phyloP scores from a whole-genome alignment of 345 rosid species.

The Trapa bicornis region DNA sequence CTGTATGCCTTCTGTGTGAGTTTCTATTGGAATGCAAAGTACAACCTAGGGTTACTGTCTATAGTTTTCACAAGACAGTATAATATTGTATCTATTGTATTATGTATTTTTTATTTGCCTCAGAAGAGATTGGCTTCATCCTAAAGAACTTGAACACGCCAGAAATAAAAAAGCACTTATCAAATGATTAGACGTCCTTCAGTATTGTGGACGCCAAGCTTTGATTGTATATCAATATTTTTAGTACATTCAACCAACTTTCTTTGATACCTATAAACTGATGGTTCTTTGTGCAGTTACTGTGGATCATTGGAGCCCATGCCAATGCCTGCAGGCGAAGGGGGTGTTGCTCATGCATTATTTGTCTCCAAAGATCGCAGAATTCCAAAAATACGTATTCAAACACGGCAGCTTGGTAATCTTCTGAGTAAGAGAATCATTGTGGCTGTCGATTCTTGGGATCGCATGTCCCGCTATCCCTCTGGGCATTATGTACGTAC shows the following conservation, averaged over 20 bases:
- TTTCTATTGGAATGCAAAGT: background rate
- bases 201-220: background rate
- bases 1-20: background rate
- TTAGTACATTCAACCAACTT: background rate
- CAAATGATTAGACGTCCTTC: background rate
- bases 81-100: too few species aligned
- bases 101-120: background rate
- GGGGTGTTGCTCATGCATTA: conserved; percentile 64
- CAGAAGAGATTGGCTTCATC: background rate
- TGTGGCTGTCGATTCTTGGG: conserved; percentile 98
- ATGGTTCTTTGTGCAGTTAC: conserved; percentile 45
- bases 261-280: background rate
- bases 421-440: conserved; percentile 85
- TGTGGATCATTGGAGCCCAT: conserved; percentile 97
- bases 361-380: conserved; percentile 85
- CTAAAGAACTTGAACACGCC: background rate
- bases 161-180: background rate
- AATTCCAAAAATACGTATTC: conserved; percentile 86
- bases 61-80: too few species aligned
- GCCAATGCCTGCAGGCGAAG: conserved; percentile 88
- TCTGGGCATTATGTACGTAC: conserved; percentile 95
- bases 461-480: conserved; percentile 84
- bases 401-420: conserved; percentile 85
- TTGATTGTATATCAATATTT: background rate
- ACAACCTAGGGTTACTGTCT: background rate